phyloP scores from a whole-genome alignment of 257 asterid genomes.

The Fraxinus cuspidata region DNA sequence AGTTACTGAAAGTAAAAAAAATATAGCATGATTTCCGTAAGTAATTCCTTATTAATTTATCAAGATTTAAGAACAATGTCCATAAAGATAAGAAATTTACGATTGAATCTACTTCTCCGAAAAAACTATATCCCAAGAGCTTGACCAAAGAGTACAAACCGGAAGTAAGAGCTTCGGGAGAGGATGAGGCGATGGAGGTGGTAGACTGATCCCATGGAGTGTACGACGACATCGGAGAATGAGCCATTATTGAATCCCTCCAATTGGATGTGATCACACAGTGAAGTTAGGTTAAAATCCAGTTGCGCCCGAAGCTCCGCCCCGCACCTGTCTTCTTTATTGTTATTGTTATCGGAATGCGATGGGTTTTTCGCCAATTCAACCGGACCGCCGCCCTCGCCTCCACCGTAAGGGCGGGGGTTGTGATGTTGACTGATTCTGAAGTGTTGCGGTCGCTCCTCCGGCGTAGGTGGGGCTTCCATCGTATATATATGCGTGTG shows the following conservation, averaged over 20 bases:
- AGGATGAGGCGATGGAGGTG: conserved; percentile 89
- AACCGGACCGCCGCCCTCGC: conserved; percentile 60
- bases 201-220: conserved; percentile 77
- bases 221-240: conserved; percentile 85
- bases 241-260: conserved; percentile 87
- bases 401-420: conserved; percentile 39
- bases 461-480: conserved; percentile 42
- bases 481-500: conserved; percentile 23
- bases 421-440: conserved; percentile 33
- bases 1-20: not conserved
- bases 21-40: not conserved
- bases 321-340: conserved; percentile 49
- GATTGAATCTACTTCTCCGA: not conserved
- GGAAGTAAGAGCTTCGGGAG: conserved; percentile 92
- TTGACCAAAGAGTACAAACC: conserved; percentile 38
- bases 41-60: not conserved
- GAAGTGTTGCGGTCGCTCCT: conserved; percentile 36
- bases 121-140: not conserved
- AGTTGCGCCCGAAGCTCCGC: conserved; percentile 46
- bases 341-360: conserved; percentile 37
- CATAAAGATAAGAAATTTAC: not conserved
- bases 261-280: conserved; percentile 86
- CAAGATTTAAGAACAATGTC: not conserved
- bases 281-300: conserved; percentile 85
- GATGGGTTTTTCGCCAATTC: conserved; percentile 66